A percentile compares a stretch with the other conserved stretches of the same genome.
These are phyloP conservation scores for Diaporthe longicolla DNA, from an alignment of 2,329 filamentous ascomycete genomes.

Conservation along the genomic window DNA sequence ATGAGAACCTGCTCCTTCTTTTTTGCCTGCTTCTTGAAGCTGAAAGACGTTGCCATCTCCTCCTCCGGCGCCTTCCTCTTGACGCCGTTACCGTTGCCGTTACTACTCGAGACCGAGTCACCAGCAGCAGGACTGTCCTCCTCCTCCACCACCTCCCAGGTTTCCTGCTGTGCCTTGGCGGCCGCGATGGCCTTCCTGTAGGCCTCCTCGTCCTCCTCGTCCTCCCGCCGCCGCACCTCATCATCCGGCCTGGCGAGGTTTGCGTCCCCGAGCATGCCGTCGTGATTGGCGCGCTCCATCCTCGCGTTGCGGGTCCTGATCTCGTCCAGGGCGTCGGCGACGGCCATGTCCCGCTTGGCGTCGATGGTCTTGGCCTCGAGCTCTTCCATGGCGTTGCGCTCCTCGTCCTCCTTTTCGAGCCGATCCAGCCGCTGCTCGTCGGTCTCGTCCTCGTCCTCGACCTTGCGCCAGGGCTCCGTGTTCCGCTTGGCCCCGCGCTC, in stretches of 20 bases:
- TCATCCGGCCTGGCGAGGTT: conserved; percentile 69
- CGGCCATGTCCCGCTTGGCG: conserved; percentile 94
- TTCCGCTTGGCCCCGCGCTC: conserved; percentile 90
- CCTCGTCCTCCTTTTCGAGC: conserved; percentile 78
- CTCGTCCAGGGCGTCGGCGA: conserved; percentile 95
- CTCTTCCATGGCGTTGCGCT: conserved; percentile 94
- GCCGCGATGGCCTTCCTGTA: conserved; percentile 83
- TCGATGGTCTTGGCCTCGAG: conserved; percentile 94
- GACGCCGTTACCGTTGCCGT: conserved; percentile 47
- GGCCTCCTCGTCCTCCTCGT: conserved; percentile 85
- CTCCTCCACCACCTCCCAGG: conserved; percentile 66
- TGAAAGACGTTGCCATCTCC: conserved; percentile 64
- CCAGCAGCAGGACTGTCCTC: conserved; percentile 46
- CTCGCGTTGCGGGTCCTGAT: conserved; percentile 93
- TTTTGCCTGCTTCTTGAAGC: conserved; percentile 83
- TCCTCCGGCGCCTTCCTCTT: conserved; percentile 53
- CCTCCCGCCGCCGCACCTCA: conserved; percentile 64
- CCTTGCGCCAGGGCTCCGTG: conserved; percentile 89
- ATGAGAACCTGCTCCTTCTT: conserved; percentile 85
- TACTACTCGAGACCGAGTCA: conserved; percentile 44
- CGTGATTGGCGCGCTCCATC: conserved; percentile 81
- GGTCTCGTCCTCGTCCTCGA: conserved; percentile 77
- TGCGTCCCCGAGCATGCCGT: conserved; percentile 70
- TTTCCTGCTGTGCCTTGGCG: conserved; percentile 63
- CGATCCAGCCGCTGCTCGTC: conserved; percentile 90